Conservation (phyloP, 495 filamentous ascomycete genomes). For the Hypoxylon perforatum region DNA sequence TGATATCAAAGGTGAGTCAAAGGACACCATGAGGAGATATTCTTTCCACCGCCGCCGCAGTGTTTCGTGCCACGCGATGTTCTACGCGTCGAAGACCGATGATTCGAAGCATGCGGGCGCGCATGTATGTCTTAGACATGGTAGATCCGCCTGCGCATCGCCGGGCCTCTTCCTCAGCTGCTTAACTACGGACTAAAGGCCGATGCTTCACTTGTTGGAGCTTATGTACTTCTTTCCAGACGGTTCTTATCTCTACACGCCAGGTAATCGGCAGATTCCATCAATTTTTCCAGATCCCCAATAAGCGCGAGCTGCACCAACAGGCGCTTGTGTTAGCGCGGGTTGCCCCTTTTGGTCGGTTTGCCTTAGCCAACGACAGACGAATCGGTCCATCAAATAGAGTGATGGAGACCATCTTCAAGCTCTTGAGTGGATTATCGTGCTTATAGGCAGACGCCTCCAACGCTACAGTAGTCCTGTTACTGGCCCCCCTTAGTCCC, state of each 20-base stretch:
- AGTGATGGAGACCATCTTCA: slow-evolving; percentile 1
- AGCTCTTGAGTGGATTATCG: slow-evolving; percentile 29
- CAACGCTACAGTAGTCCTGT: not conserved
- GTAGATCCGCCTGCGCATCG: slow-evolving; percentile 18
- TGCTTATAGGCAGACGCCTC: slow-evolving; percentile 18
- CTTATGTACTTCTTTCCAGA: not conserved
- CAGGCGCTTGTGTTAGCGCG: slow-evolving; percentile 37
- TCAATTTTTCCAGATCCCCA: slow-evolving; percentile 23
- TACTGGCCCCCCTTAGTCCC: slow-evolving; percentile 16
- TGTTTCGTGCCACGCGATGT: slow-evolving; percentile 9
- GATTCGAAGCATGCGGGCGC: slow-evolving; percentile 17
- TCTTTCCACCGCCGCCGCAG: slow-evolving; percentile 15
- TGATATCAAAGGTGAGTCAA: slow-evolving; percentile 6
- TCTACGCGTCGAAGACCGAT: slow-evolving; percentile 16
- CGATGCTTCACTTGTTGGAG: slow-evolving; percentile 12
- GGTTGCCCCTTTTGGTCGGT: slow-evolving; percentile 27
- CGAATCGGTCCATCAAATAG: slow-evolving; percentile 8
- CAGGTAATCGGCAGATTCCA: slow-evolving; percentile 14
- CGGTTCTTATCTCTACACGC: slow-evolving; percentile 1
- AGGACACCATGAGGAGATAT: slow-evolving; percentile 5
- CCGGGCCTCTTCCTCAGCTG: slow-evolving; percentile 24
- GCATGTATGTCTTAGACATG: slow-evolving; percentile 44
- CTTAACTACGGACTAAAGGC: slow-evolving; percentile 5
- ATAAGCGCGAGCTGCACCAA: slow-evolving; percentile 33
- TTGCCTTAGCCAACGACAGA: slow-evolving; percentile 16